A percentile compares a stretch with the other conserved stretches of the same genome.
phyloP scores from a whole-genome alignment of 1,284 basidiomycete genomes.

The Golubevia sp. region DNA sequence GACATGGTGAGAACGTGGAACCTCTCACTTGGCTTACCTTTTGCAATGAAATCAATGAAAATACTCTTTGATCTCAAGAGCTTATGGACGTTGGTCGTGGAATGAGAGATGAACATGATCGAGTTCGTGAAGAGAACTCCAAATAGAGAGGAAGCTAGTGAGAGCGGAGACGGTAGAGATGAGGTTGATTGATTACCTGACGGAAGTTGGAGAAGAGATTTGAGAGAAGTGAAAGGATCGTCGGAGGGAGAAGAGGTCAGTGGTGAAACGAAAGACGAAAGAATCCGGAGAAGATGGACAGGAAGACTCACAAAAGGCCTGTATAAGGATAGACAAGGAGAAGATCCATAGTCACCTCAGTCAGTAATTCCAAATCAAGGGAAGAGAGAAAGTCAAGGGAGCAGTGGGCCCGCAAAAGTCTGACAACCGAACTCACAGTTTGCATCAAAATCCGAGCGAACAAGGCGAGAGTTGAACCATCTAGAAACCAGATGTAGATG shows the following conservation, averaged over 20 bases:
- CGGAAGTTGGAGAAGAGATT: neutral
- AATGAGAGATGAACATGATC: neutral
- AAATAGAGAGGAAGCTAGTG: neutral
- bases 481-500: constrained; percentile 39
- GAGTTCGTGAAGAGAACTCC: neutral
- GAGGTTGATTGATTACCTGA: neutral
- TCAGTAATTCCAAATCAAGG: neutral
- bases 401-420: too few species aligned
- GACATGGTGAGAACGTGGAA: too few species aligned
- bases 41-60: neutral
- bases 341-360: neutral
- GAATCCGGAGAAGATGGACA: neutral
- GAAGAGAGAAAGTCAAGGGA: neutral
- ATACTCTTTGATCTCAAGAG: neutral
- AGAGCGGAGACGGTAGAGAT: neutral
- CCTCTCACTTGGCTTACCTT: too few species aligned
- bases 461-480: constrained; percentile 26
- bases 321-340: too few species aligned
- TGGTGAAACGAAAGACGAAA: too few species aligned
- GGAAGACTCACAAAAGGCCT: neutral
- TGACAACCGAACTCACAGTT: too few species aligned
- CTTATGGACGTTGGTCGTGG: neutral
- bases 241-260: too few species aligned
- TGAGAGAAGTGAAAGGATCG: too few species aligned
- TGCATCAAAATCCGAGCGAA: constrained; percentile 25